Percentiles rank a stretch among this genome's conserved stretches.
phyloP scores from a whole-genome alignment of 257 asterid species.

The Solanum ossicruentum region DNA sequence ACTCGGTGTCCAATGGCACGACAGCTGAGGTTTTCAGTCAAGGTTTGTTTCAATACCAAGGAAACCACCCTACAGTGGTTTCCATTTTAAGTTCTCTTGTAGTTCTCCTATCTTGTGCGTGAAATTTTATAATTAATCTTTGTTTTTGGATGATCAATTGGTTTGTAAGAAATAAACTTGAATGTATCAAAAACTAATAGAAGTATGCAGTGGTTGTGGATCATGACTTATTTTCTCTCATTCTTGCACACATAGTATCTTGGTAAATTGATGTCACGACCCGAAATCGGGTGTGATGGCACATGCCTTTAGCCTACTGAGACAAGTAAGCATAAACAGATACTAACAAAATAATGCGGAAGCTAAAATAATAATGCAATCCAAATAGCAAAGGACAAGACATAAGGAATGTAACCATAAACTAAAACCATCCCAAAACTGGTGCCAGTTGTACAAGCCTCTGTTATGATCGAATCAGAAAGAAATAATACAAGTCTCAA shows the following conservation, averaged over 20 bases:
- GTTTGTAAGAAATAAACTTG: not conserved
- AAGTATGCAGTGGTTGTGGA: not conserved
- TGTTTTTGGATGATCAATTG: not conserved
- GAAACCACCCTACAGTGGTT: not conserved
- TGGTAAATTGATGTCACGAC: not conserved
- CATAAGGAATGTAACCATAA: no score
- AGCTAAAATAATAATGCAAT: no score
- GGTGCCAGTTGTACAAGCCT: no score
- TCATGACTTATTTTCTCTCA: not conserved
- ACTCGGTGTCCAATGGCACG: slow-evolving; percentile 28
- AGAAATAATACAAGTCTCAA: no score
- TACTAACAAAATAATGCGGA: no score
- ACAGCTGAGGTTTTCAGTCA: slow-evolving; percentile 28
- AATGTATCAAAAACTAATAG: not conserved
- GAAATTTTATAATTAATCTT: not conserved
- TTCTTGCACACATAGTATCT: not conserved
- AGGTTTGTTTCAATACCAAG: slow-evolving; percentile 26
- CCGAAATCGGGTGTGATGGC: no score
- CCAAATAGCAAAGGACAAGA: no score
- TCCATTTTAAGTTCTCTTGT: not conserved
- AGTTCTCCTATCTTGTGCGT: not conserved
- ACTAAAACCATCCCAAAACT: no score
- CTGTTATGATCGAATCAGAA: no score
- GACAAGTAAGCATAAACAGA: no score
- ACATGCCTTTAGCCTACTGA: no score